A percentile compares a stretch with the other conserved stretches of the same genome.
phyloP scores from a whole-genome alignment of 2,329 filamentous ascomycete species.

The Aspergillus aculeatinus region DNA sequence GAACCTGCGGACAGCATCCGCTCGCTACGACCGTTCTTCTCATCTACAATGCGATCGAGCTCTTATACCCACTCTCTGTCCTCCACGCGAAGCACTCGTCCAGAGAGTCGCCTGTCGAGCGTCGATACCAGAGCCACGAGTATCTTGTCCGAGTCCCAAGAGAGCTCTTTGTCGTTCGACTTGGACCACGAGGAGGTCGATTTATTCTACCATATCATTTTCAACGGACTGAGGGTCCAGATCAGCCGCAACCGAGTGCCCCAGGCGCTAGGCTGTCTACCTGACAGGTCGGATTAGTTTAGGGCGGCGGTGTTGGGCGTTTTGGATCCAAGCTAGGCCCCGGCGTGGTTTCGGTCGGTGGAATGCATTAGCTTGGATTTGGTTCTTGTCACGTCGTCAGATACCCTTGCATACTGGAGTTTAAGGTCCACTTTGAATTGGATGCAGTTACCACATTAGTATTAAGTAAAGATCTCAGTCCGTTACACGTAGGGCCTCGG shows the following conservation, averaged over 20 bases:
- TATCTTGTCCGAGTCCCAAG: not conserved
- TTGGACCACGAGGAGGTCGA: not conserved
- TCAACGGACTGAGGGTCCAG: not conserved
- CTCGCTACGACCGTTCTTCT: not conserved
- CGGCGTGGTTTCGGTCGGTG: not conserved
- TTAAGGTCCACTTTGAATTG: not conserved
- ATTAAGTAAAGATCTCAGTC: not conserved
- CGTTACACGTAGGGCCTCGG: not conserved
- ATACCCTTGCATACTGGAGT: not conserved
- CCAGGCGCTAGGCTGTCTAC: not conserved
- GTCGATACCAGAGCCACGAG: not conserved
- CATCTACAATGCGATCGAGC: not conserved
- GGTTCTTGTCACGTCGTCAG: not conserved
- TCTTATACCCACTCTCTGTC: not conserved
- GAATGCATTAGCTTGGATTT: not conserved
- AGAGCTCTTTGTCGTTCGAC: not conserved
- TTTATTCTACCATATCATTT: not conserved
- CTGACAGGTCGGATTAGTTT: not conserved
- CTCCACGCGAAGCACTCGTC: not conserved
- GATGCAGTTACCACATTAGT: not conserved
- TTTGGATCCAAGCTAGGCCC: not conserved
- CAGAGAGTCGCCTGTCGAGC: not conserved
- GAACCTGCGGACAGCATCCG: not conserved
- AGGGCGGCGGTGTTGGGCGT: not conserved
- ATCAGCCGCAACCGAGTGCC: not conserved